Conservation (phyloP, 2,329 filamentous ascomycete genomes). For the Trichoderma semiorbis region DNA sequence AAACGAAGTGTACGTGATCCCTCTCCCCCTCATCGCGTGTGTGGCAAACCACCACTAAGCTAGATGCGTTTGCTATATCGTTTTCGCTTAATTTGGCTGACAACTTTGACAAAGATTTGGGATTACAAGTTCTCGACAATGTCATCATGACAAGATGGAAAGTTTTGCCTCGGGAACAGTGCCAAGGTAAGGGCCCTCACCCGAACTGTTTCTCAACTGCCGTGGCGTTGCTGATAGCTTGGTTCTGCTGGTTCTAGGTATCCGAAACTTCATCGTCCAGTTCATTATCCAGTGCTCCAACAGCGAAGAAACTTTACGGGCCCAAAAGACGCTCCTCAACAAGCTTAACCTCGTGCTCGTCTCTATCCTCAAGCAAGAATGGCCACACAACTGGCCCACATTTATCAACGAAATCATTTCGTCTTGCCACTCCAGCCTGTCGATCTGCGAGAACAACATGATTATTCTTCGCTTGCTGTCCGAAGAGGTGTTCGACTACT, state of each 20-base stretch:
- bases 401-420: constrained; percentile 99
- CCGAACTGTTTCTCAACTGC: background rate
- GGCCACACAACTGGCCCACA: constrained; percentile 99
- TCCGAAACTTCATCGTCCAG: constrained; percentile 98
- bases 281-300: constrained; percentile 94
- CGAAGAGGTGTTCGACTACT: constrained; percentile 98
- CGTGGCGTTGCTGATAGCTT: constrained; percentile 30
- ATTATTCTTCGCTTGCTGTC: constrained; percentile 91
- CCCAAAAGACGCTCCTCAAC: constrained; percentile 87
- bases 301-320: constrained; percentile 81
- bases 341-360: constrained; percentile 98
- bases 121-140: constrained; percentile 93
- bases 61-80: background rate
- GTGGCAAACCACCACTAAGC: background rate
- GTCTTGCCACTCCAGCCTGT: constrained; percentile 89
- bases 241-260: constrained; percentile 56
- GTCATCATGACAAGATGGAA: constrained; percentile 99
- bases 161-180: constrained; percentile 92
- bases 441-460: constrained; percentile 99
- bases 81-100: constrained; percentile 24
- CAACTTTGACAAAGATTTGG: constrained; percentile 61
- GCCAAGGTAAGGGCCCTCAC: constrained; percentile 60
- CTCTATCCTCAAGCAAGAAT: constrained; percentile 97
- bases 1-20: constrained; percentile 81
- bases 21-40: background rate